Evolutionary conservation across 495 filamentous ascomycete species (phyloP).

Genomic region (Annulohypoxylon maeteangense): DNA sequence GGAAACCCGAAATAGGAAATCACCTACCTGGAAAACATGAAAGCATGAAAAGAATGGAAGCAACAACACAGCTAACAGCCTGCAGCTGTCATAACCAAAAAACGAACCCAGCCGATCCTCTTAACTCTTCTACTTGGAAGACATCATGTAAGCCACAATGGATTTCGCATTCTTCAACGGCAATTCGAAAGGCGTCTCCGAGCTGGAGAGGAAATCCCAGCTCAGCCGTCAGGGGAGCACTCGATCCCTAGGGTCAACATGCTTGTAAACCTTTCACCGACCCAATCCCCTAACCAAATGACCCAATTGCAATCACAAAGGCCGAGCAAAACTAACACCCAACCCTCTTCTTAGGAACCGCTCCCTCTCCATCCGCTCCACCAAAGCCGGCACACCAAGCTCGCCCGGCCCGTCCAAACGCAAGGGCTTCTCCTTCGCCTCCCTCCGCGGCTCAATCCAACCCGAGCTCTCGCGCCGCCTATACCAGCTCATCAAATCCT

Average conservation of each 20-base stretch:
- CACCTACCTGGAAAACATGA: conserved; percentile 10
- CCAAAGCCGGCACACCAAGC: conserved; percentile 60
- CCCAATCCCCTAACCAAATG: too few species aligned
- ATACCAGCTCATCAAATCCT: conserved; percentile 89
- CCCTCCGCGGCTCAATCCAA: conserved; percentile 82
- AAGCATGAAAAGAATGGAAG: conserved; percentile 26
- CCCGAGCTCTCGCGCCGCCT: conserved; percentile 86
- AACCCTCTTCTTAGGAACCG: conserved; percentile 52
- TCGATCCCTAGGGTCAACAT: conserved; percentile 36
- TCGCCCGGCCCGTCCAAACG: conserved; percentile 31
- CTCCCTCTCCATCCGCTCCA: conserved; percentile 66
- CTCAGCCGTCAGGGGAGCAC: conserved; percentile 33
- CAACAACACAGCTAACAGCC: conserved; percentile 18
- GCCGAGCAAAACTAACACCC: conserved; percentile 29
- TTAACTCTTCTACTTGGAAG: conserved; percentile 11
- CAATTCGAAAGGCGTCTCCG: conserved; percentile 43
- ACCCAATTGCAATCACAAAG: background rate
- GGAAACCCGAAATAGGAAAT: background rate
- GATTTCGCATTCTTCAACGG: conserved; percentile 45
- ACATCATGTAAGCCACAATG: conserved; percentile 49
- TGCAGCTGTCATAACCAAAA: conserved; percentile 16
- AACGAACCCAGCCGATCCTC: background rate
- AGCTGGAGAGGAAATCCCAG: conserved; percentile 43
- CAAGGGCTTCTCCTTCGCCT: conserved; percentile 76
- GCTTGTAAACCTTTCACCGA: conserved; percentile 40